Evolutionary conservation across 202 grass and related monocot species (phyloP).

Genomic region (Zoysia matrella): DNA sequence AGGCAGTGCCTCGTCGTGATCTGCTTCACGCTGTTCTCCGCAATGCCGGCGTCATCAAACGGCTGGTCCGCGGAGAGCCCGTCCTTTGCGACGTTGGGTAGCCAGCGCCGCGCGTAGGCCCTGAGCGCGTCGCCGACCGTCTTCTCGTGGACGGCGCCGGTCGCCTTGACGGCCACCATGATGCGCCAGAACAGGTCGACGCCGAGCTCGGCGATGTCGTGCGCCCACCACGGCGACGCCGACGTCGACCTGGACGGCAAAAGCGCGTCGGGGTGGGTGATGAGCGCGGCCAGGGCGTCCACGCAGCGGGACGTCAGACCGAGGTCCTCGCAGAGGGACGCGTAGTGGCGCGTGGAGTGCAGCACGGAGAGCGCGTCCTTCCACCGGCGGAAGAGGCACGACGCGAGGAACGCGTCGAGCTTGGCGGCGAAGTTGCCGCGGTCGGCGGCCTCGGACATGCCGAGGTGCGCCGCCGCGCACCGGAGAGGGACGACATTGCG

Average conservation of each 20-base stretch:
- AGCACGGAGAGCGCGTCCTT: conserved; percentile 83
- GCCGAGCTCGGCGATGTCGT: conserved; percentile 73
- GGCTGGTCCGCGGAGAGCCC: conserved; percentile 31
- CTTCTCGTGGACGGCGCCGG: conserved; percentile 65
- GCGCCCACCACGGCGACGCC: conserved; percentile 73
- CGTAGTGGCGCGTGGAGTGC: conserved; percentile 67
- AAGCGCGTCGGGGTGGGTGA: conserved; percentile 43
- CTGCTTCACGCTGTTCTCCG: conserved; percentile 32
- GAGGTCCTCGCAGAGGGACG: conserved; percentile 75
- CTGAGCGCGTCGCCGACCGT: conserved; percentile 80
- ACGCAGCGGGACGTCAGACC: conserved; percentile 81
- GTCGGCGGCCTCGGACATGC: conserved; percentile 92
- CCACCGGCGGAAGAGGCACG: conserved; percentile 95
- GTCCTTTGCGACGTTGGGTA: conserved; percentile 59
- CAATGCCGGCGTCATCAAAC: conserved; percentile 20
- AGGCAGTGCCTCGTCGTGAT: conserved; percentile 60
- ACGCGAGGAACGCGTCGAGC: conserved; percentile 89
- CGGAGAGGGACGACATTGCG: conserved; percentile 78
- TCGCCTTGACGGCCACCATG: conserved; percentile 89
- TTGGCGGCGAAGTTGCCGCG: conserved; percentile 80
- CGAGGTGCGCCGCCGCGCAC: conserved; percentile 84
- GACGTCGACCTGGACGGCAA: conserved; percentile 31
- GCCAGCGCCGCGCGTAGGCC: conserved; percentile 72
- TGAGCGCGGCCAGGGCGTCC: conserved; percentile 67
- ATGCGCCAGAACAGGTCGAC: conserved; percentile 94